Evolutionary conservation across 2,329 filamentous ascomycete genomes (phyloP).

Genomic region (Zymoseptoria passerinii): DNA sequence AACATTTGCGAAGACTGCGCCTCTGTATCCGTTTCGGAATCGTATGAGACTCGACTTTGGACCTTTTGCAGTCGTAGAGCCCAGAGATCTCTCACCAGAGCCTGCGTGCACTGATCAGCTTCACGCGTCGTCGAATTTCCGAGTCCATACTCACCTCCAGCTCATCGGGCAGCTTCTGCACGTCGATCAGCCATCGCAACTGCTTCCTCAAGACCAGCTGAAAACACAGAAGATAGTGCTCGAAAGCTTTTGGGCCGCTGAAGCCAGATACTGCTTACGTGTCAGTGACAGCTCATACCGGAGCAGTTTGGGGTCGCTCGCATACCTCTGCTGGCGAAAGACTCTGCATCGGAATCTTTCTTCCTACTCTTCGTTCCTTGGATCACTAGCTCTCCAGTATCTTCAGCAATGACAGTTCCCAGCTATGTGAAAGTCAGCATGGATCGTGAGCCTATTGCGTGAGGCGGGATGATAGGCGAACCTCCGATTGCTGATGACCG

Average conservation of each 20-base stretch:
- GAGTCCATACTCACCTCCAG: slow-evolving; percentile 51
- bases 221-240: slow-evolving; percentile 74
- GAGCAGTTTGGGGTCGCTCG: not conserved
- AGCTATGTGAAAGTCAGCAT: slow-evolving; percentile 10
- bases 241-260: slow-evolving; percentile 59
- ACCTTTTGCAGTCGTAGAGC: slow-evolving; percentile 59
- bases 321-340: slow-evolving; percentile 17
- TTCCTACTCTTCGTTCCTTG: slow-evolving; percentile 23
- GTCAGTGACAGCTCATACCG: slow-evolving; percentile 5
- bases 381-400: slow-evolving; percentile 24
- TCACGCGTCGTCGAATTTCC: not conserved
- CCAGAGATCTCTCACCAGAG: slow-evolving; percentile 75
- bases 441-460: not conserved
- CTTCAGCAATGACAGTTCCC: slow-evolving; percentile 27
- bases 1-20: slow-evolving; percentile 44
- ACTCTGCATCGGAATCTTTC: slow-evolving; percentile 25
- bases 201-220: slow-evolving; percentile 82
- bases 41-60: slow-evolving; percentile 32
- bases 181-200: slow-evolving; percentile 60
- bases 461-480: slow-evolving; percentile 30
- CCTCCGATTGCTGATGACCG: slow-evolving; percentile 66
- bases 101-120: slow-evolving; percentile 8
- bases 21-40: slow-evolving; percentile 27
- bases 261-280: slow-evolving; percentile 29
- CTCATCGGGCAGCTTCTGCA: slow-evolving; percentile 59